Percentiles rank a stretch among this genome's conserved stretches.
These are phyloP conservation scores for Luvunga scandens DNA, from an alignment of 345 rosid genomes.

Conservation along the genomic window DNA sequence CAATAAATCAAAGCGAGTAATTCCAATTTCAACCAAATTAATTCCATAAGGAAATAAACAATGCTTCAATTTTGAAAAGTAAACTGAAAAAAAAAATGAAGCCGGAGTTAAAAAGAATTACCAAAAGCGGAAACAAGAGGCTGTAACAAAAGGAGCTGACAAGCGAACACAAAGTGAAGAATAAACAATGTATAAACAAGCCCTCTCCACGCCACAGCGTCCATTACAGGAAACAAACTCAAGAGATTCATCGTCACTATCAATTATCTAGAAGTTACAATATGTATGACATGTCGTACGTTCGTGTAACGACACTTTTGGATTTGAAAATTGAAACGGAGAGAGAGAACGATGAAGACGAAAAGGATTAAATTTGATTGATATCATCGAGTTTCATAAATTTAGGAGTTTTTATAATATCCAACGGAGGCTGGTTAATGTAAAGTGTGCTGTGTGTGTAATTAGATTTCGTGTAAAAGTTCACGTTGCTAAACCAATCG, in stretches of 20 bases:
- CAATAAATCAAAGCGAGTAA: background rate
- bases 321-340: background rate
- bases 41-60: background rate
- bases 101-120: slow-evolving; percentile 7
- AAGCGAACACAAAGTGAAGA: slow-evolving; percentile 69
- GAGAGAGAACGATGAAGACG: too few species aligned
- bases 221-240: slow-evolving; percentile 38
- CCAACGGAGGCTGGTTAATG: background rate
- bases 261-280: slow-evolving; percentile 6
- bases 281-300: background rate
- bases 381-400: background rate
- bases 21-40: background rate
- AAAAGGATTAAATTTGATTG: too few species aligned
- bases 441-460: too few species aligned
- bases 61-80: background rate
- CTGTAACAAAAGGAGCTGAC: slow-evolving; percentile 85
- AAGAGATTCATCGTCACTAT: slow-evolving; percentile 34
- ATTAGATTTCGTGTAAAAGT: slow-evolving; percentile 22
- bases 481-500: slow-evolving; percentile 57
- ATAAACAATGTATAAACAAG: slow-evolving; percentile 51
- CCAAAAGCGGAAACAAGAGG: slow-evolving; percentile 92
- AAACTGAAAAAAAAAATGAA: background rate
- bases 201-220: slow-evolving; percentile 81
- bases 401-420: background rate
- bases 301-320: too few species aligned